Conservation (phyloP, 495 filamentous ascomycete genomes). For the Clavariopsis aquatica region DNA sequence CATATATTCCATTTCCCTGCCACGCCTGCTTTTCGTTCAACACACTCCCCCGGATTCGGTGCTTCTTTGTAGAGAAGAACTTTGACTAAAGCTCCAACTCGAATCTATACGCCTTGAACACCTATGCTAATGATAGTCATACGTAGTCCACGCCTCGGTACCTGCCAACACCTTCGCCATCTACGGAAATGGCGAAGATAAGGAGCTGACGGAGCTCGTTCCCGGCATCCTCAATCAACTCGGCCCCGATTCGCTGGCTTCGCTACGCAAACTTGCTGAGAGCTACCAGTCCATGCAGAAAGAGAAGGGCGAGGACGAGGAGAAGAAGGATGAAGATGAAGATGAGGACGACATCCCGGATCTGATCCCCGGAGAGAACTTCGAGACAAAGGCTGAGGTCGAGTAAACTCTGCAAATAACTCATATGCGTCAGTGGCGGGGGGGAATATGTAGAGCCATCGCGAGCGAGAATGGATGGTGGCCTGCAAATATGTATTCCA, state of each 20-base stretch:
- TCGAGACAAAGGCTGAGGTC: constrained; percentile 77
- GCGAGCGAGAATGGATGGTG: neutral
- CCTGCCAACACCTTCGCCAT: constrained; percentile 98
- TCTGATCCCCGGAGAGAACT: constrained; percentile 92
- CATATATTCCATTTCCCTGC: constrained; percentile 29
- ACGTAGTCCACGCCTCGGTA: constrained; percentile 87
- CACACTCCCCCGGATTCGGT: too few species aligned
- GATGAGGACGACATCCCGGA: constrained; percentile 91
- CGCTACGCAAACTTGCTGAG: constrained; percentile 95
- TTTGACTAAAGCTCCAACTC: neutral
- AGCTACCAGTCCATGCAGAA: constrained; percentile 99
- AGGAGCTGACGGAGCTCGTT: constrained; percentile 98
- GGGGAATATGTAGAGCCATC: constrained; percentile 1
- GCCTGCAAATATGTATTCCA: constrained; percentile 14
- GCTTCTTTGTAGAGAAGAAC: neutral
- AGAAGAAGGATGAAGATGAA: constrained; percentile 75
- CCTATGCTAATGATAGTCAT: neutral
- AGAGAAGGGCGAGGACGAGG: constrained; percentile 70
- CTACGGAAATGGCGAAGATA: constrained; percentile 98
- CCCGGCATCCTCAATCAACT: constrained; percentile 99
- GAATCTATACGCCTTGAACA: neutral
- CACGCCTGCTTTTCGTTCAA: too few species aligned
- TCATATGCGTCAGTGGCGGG: neutral
- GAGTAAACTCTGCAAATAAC: constrained; percentile 61
- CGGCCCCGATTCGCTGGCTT: constrained; percentile 95